These are phyloP conservation scores for Cercospora brassicicola DNA, from an alignment of 2,329 filamentous ascomycete genomes.

Conservation along the genomic window DNA sequence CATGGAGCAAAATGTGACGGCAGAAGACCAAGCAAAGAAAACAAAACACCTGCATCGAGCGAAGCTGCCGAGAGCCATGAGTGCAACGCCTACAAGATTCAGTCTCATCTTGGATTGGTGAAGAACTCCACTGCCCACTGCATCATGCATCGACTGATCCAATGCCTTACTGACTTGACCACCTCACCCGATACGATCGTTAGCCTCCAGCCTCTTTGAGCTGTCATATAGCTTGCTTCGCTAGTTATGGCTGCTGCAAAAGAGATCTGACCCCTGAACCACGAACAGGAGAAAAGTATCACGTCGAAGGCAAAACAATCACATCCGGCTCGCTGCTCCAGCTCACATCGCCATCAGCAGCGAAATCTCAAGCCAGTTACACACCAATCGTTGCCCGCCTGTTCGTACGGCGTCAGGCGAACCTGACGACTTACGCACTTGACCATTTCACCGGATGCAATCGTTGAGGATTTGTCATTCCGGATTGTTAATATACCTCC, in stretches of 20 bases:
- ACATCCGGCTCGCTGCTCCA: no score
- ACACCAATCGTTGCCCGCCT: no score
- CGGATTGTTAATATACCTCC: no score
- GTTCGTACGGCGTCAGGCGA: background rate
- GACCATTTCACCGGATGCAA: background rate
- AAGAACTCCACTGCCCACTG: background rate
- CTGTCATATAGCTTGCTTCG: background rate
- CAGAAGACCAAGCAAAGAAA: background rate
- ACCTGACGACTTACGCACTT: background rate
- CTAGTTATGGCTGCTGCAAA: no score
- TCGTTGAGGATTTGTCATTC: background rate
- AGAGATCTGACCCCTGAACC: no score
- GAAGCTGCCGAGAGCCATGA: background rate
- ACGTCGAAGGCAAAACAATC: no score
- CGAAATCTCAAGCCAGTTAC: no score
- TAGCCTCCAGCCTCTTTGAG: background rate
- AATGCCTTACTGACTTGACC: background rate
- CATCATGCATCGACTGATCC: background rate
- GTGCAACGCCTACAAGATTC: background rate
- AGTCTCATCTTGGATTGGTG: background rate
- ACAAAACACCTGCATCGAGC: background rate
- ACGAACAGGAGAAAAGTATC: no score
- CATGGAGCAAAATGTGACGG: background rate
- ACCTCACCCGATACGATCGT: background rate
- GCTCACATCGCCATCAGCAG: no score